phyloP scores from a whole-genome alignment of 495 filamentous ascomycete genomes.

The Aspergillus diversus region DNA sequence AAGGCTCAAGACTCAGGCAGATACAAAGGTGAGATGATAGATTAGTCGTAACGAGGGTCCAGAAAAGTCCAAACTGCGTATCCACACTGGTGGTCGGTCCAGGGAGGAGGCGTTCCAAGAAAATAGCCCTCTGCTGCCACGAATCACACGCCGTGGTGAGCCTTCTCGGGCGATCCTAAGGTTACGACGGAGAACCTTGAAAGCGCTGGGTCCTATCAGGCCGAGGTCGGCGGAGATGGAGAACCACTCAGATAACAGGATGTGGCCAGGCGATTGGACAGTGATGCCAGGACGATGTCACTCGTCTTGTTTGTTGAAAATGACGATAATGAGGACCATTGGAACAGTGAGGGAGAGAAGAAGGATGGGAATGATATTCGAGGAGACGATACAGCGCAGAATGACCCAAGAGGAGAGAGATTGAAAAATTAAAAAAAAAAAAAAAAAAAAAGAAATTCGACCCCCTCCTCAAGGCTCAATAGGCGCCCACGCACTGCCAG shows the following conservation, averaged over 20 bases:
- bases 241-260: slow-evolving; percentile 18
- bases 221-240: slow-evolving; percentile 16
- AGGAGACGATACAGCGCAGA: too few species aligned
- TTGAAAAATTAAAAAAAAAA: neutral
- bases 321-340: neutral
- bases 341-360: neutral
- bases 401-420: too few species aligned
- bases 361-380: too few species aligned
- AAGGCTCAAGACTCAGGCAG: slow-evolving; percentile 4
- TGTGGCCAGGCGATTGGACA: slow-evolving; percentile 10
- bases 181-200: slow-evolving; percentile 20
- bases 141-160: slow-evolving; percentile 18
- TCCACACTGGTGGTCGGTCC: slow-evolving; percentile 20
- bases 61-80: slow-evolving; percentile 11
- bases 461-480: too few species aligned
- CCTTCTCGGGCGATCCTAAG: slow-evolving; percentile 24
- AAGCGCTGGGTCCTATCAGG: slow-evolving; percentile 22
- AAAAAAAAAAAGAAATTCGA: neutral
- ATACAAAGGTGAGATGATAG: slow-evolving; percentile 4
- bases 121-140: slow-evolving; percentile 13
- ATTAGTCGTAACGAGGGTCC: slow-evolving; percentile 9
- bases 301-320: slow-evolving; percentile 14
- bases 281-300: slow-evolving; percentile 13
- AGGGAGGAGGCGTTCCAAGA: slow-evolving; percentile 17
- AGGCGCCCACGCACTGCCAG: neutral